Evolutionary conservation across 768 basidiomycete genomes (phyloP).

Genomic region (Sarcodon sp.): DNA sequence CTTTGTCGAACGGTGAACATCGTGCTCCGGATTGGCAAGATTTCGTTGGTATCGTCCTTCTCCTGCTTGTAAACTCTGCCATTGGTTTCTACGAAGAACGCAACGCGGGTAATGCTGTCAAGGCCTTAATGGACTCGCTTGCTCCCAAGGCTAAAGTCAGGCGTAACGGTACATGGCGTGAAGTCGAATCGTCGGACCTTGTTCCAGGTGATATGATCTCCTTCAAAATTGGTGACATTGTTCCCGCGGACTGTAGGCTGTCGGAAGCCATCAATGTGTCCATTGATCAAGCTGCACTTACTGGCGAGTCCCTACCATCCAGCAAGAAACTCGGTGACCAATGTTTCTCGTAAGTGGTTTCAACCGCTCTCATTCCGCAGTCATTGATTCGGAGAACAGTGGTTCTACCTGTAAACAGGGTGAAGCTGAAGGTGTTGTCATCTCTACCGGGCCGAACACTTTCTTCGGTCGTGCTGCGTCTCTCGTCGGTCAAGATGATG

Average conservation of each 20-base stretch:
- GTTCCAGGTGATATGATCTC: constrained; percentile 94
- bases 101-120: constrained; percentile 97
- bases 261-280: constrained; percentile 95
- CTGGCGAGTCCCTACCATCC: constrained; percentile 92
- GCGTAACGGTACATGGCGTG: constrained; percentile 74
- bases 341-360: constrained; percentile 84
- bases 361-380: constrained; percentile 3
- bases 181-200: constrained; percentile 82
- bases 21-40: constrained; percentile 93
- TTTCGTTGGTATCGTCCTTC: constrained; percentile 90
- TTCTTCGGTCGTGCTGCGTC: constrained; percentile 99
- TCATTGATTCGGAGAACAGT: constrained; percentile 23
- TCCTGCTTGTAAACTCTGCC: constrained; percentile 87
- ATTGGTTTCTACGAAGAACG: constrained; percentile 99
- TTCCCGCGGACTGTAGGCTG: constrained; percentile 95
- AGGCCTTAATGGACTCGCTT: constrained; percentile 98
- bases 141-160: constrained; percentile 95
- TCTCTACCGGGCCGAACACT: constrained; percentile 94
- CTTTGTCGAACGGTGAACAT: constrained; percentile 82
- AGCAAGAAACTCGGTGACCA: constrained; percentile 90
- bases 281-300: constrained; percentile 96
- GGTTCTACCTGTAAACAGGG: constrained; percentile 99
- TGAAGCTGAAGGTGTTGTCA: constrained; percentile 97
- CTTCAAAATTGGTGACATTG: constrained; percentile 99
- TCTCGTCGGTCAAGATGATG: constrained; percentile 94